Evolutionary conservation across 495 filamentous ascomycete genomes (phyloP), one percentile per base, ranked within the genome.

Genomic region (Aspergillus cristatus): DNA sequence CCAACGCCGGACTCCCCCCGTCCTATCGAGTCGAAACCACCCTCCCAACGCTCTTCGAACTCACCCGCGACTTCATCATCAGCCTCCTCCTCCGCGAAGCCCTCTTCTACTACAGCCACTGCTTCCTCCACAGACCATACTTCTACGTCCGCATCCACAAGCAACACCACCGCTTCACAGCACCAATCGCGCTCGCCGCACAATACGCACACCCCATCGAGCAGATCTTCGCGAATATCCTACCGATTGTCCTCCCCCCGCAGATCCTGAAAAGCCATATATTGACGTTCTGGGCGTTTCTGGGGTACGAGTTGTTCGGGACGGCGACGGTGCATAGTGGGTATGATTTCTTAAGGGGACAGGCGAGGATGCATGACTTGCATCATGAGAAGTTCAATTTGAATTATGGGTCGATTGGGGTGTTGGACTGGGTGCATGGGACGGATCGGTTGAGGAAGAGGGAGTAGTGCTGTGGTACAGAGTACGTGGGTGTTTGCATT

Each of bases 171-270:
- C 48, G 55, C 13, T 79, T 77, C 53, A 76, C 69, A 0, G 70
- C 75, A 0, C 76, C 74, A 0, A 67, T 78, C n/a, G 69, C 72
- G 0, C 51, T 79, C 6, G 62, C 75, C 0, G 69, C 73, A 1
- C 71, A 79, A 38, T 79, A 73, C 35, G 70, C 74, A 1, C 74
- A 78, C 42, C 75, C 75, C 0, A 31, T 75, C 13, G 76, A 79
- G 55, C 71, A 76, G 38, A 41, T 78, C 5, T 34, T 77, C 13
- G 69, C 73, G 11, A 75, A 74, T 41, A 59, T 60, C 13, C 51
- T 79, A 7, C 73, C 75, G 1, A 62, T 78, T 3, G 59, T 65
- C 2, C 41, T 76, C 3, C 73, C 73, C 8, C 63, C 69, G n/a
- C 40, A 71, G 50, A 8, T 75, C 1, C 31, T 74, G 18, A 34